Evolutionary conservation across 352 stramenopile species (phyloP).

Genomic region (Globisporangium carolinianum): DNA sequence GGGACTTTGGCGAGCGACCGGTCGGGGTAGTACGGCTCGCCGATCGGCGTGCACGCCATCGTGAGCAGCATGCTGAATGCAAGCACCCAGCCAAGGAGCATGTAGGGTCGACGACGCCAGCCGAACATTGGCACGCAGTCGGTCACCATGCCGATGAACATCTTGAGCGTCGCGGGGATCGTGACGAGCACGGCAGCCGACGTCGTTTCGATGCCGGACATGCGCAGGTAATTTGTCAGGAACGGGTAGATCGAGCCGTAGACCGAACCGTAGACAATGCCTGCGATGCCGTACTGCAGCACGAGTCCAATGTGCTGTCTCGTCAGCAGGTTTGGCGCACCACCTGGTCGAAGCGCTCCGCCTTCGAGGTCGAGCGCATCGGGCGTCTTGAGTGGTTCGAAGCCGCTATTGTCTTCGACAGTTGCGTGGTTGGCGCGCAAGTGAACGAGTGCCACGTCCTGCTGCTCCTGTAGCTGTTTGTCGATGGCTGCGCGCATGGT

Average conservation of each 20-base stretch:
- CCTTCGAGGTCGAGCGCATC: slow-evolving; percentile 17
- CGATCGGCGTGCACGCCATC: slow-evolving; percentile 41
- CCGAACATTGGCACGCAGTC: slow-evolving; percentile 80
- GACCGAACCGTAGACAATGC: slow-evolving; percentile 33
- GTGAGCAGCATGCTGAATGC: slow-evolving; percentile 32
- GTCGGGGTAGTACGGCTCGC: slow-evolving; percentile 38
- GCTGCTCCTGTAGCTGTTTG: too few relatives aligned
- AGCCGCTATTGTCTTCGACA: background rate
- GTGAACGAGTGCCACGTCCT: too few relatives aligned
- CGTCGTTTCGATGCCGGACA: slow-evolving; percentile 34
- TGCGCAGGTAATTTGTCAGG: slow-evolving; percentile 58
- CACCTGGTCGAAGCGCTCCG: slow-evolving; percentile 28
- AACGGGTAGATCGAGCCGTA: slow-evolving; percentile 38
- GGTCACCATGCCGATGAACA: slow-evolving; percentile 60
- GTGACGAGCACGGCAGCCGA: slow-evolving; percentile 39
- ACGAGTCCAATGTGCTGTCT: slow-evolving; percentile 38
- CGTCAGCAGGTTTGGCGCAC: slow-evolving; percentile 26
- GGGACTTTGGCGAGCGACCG: slow-evolving; percentile 17
- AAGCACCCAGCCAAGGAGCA: slow-evolving; percentile 56
- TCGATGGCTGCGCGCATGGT: too few relatives aligned
- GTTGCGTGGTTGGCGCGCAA: too few relatives aligned
- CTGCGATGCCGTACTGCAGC: slow-evolving; percentile 35
- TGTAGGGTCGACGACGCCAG: slow-evolving; percentile 73
- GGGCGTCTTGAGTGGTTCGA: slow-evolving; percentile 7
- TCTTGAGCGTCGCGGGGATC: slow-evolving; percentile 32